These are phyloP conservation scores for Candida orba DNA, from an alignment of 805 yeast species.

Conservation along the genomic window DNA sequence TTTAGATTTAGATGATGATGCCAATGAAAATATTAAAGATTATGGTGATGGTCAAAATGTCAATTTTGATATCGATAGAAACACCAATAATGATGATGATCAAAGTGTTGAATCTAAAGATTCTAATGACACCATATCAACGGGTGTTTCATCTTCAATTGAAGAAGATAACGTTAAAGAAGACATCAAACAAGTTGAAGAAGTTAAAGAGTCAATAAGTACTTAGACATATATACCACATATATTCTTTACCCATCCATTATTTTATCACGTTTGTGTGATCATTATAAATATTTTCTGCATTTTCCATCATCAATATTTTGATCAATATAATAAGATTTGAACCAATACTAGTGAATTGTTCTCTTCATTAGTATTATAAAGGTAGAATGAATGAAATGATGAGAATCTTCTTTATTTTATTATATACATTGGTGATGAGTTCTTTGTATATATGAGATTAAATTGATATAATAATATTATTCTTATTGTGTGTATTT, in stretches of 20 bases:
- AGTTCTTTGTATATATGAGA: not conserved
- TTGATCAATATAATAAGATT: too few relatives aligned
- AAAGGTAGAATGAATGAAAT: too few relatives aligned
- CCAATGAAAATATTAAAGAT: conserved; percentile 6
- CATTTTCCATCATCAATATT: too few relatives aligned
- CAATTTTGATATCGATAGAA: conserved; percentile 29
- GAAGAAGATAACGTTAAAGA: not conserved
- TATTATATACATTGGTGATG: too few relatives aligned
- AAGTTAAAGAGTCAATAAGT: not conserved
- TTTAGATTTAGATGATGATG: conserved; percentile 14
- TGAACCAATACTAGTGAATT: too few relatives aligned
- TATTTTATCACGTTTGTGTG: not conserved
- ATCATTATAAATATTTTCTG: too few relatives aligned
- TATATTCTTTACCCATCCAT: not conserved
- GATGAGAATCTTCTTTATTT: too few relatives aligned
- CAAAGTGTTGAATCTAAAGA: conserved; percentile 3
- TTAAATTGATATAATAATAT: not conserved
- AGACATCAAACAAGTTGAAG: not conserved
- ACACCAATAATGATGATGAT: conserved; percentile 23
- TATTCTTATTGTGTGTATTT: not conserved
- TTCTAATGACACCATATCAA: conserved; percentile 2
- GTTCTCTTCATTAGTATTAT: too few relatives aligned
- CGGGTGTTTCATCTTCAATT: conserved; percentile 1
- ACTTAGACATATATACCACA: not conserved
- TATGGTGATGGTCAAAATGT: conserved; percentile 10